Conservation (phyloP, 768 basidiomycete genomes). For the Termitomyces sp. region DNA sequence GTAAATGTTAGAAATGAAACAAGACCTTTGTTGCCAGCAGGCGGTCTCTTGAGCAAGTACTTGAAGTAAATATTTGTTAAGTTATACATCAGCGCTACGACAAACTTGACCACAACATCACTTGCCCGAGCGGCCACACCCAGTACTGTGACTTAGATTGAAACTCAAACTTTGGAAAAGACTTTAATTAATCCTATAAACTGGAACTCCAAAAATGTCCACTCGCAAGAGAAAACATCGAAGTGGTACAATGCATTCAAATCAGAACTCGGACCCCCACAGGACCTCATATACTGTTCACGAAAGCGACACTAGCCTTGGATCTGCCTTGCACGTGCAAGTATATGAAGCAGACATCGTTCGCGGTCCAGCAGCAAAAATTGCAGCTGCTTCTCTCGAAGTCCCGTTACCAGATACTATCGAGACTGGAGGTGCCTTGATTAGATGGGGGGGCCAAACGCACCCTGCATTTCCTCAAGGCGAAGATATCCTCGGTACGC, state of each 20-base stretch:
- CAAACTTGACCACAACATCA: too few species aligned
- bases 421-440: slow-evolving; percentile 28
- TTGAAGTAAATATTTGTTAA: too few species aligned
- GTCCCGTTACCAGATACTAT: slow-evolving; percentile 6
- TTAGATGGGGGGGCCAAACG: slow-evolving; percentile 22
- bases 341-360: slow-evolving; percentile 77
- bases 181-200: not conserved
- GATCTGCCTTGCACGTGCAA: slow-evolving; percentile 42
- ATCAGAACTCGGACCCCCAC: not conserved
- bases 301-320: not conserved
- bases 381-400: slow-evolving; percentile 34
- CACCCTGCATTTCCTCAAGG: slow-evolving; percentile 14
- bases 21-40: too few species aligned
- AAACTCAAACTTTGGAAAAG: not conserved
- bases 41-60: too few species aligned
- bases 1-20: too few species aligned
- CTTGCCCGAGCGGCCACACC: too few species aligned
- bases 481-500: slow-evolving; percentile 17
- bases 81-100: too few species aligned
- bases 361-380: slow-evolving; percentile 40
- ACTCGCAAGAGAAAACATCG: not conserved
- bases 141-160: not conserved
- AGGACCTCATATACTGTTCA: not conserved
- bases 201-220: not conserved
- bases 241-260: not conserved